A percentile compares a stretch with the other conserved stretches of the same genome.
phyloP scores from a whole-genome alignment of 306 rosid species.

The Hippophae tibetana region DNA sequence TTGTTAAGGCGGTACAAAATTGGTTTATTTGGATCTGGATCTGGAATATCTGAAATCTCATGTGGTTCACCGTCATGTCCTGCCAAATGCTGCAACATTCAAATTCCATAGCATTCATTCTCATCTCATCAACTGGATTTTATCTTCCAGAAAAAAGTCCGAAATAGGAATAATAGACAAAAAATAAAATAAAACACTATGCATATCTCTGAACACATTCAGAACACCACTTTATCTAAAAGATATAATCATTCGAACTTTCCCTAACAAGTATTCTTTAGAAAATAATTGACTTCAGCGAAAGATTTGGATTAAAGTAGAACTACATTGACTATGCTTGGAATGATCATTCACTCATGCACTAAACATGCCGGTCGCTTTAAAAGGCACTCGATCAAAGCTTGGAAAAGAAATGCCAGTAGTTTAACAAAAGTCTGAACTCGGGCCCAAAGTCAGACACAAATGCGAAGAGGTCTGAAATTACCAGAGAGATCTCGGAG shows the following conservation, averaged over 20 bases:
- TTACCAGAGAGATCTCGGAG: constrained; percentile 75
- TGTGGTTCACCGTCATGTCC: constrained; percentile 40
- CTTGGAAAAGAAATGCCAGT: too few relatives aligned
- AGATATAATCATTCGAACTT: too few relatives aligned
- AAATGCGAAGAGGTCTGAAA: background rate
- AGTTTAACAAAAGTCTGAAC: background rate
- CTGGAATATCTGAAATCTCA: constrained; percentile 61
- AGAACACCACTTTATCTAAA: too few relatives aligned
- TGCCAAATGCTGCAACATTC: constrained; percentile 57
- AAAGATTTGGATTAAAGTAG: too few relatives aligned
- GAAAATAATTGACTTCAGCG: too few relatives aligned
- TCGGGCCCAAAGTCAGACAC: background rate
- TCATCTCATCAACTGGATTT: constrained; percentile 14
- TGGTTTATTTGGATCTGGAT: constrained; percentile 49
- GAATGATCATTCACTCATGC: too few relatives aligned
- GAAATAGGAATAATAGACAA: background rate
- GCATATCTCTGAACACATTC: too few relatives aligned
- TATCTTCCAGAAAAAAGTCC: background rate
- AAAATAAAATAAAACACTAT: background rate
- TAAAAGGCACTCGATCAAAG: too few relatives aligned
- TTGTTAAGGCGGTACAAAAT: constrained; percentile 24
- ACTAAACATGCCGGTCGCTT: too few relatives aligned
- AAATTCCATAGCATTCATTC: constrained; percentile 6
- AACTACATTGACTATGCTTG: too few relatives aligned
- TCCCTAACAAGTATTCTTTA: too few relatives aligned